These are phyloP conservation scores for Pythium periplocum DNA, from an alignment of 352 stramenopile genomes.

Conservation along the genomic window DNA sequence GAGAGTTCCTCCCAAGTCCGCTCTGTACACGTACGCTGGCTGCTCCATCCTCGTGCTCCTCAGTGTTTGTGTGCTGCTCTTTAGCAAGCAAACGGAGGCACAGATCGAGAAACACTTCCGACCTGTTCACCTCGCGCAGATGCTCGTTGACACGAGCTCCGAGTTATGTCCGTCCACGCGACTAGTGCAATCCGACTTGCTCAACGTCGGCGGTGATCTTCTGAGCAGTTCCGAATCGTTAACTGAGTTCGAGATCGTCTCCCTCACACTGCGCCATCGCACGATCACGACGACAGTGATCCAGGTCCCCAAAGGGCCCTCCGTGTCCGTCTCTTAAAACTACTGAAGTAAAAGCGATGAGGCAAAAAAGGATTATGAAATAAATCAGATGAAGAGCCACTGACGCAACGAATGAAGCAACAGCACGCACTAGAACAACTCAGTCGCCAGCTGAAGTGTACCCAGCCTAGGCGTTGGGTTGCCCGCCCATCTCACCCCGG, in stretches of 20 bases:
- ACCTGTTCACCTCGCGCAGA: constrained; percentile 20
- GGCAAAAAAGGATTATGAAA: too few relatives aligned
- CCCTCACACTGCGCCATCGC: constrained; percentile 19
- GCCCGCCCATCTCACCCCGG: too few relatives aligned
- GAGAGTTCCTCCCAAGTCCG: constrained; percentile 8
- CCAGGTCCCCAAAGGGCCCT: constrained; percentile 14
- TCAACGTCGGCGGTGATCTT: constrained; percentile 16
- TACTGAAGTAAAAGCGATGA: too few relatives aligned
- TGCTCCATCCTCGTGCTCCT: constrained; percentile 16
- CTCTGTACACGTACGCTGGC: constrained; percentile 14
- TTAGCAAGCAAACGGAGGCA: constrained; percentile 19
- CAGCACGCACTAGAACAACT: too few relatives aligned
- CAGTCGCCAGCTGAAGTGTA: too few relatives aligned
- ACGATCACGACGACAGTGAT: constrained; percentile 7
- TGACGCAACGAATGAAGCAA: too few relatives aligned
- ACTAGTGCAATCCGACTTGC: constrained; percentile 17
- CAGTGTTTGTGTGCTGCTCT: constrained; percentile 16
- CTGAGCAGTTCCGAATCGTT: constrained; percentile 14
- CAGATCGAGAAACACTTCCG: constrained; percentile 18
- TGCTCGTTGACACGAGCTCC: constrained; percentile 12
- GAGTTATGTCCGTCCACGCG: constrained; percentile 7
- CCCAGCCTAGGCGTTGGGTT: too few relatives aligned
- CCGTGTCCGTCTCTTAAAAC: constrained; percentile 4
- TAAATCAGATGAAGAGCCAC: too few relatives aligned
- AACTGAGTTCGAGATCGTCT: constrained; percentile 20